Conservation (phyloP, 192 early-diverging fungal species). For the Gorgonomyces haynaldii region DNA sequence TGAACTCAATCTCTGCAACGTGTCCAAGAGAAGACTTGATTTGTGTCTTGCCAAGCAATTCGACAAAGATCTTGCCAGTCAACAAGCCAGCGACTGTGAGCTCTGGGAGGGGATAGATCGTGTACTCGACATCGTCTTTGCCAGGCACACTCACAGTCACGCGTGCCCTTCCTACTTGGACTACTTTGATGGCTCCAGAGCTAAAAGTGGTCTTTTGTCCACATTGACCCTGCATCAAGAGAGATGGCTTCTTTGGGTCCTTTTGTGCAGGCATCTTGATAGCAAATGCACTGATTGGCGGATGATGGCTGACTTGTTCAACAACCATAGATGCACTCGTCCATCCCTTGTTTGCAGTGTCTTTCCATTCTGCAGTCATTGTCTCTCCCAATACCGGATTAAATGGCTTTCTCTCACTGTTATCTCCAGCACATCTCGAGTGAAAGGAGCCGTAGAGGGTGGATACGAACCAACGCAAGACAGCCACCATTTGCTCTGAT, state of each 20-base stretch:
- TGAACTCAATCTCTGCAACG: constrained; percentile 55
- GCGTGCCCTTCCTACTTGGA: constrained; percentile 63
- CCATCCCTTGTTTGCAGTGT: constrained; percentile 18
- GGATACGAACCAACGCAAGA: constrained; percentile 67
- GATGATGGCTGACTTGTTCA: constrained; percentile 65
- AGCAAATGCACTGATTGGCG: constrained; percentile 51
- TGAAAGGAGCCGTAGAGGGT: constrained; percentile 69
- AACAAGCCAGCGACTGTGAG: constrained; percentile 66
- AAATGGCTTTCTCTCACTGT: constrained; percentile 70
- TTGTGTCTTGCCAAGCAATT: constrained; percentile 45
- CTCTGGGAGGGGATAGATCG: constrained; percentile 56
- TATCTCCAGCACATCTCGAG: constrained; percentile 54
- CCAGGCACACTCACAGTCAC: constrained; percentile 41
- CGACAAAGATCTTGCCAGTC: constrained; percentile 50
- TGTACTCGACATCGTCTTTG: constrained; percentile 49
- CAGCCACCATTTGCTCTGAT: constrained; percentile 52
- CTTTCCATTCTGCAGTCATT: constrained; percentile 50
- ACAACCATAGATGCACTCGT: constrained; percentile 43
- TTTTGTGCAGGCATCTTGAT: not conserved
- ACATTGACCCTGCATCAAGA: constrained; percentile 5
- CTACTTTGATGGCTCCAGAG: constrained; percentile 61
- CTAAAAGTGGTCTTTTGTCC: constrained; percentile 66
- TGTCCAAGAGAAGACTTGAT: constrained; percentile 44
- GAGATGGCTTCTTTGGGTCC: not conserved
- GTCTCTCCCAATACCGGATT: constrained; percentile 60